Evolutionary conservation across 345 rosid genomes (phyloP), one percentile per base, ranked within the genome.

Genomic region (Erucastrum elatum): DNA sequence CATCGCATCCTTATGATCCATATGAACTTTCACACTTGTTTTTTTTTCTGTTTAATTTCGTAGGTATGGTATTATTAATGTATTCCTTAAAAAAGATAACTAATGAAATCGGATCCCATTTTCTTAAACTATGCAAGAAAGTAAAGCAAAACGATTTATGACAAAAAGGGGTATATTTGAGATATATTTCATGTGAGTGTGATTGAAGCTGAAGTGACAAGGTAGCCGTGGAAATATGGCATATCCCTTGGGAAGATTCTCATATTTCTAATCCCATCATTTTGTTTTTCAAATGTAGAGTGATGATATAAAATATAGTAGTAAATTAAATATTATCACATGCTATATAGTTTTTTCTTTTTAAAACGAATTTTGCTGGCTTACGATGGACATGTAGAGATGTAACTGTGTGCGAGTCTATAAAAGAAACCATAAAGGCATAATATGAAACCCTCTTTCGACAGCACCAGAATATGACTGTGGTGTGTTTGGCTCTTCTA

Each of bases 201-300:
- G 51, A 76, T 69, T 76, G 80, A 63, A 61, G 80, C 39, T 46
- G 63, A 76, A 76, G 75, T 76, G 74, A 76, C 61, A 76, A 68
- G 64, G 15, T 68, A 31, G 63, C 37, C 5, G 33, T 61, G 73
- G 49, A 33, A 75, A 27, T 29, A 75, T 76, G 41, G 80, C 70
- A 76, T 69, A 76, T 76, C 70, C 75, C n/a, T 69, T 51, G 56
- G 75, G 21, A 69, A 76, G 80, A 76, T 76, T 76, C 80, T 62
- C 33, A 67, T 37, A 58, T 60, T 68, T 60, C 53, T 60, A 61
- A 60, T 60, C 53, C 49, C 37, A n/a, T 68, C 27, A 76, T 12
- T 67, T 6, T 41, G 44, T 37, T 37, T 37, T 37, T 9, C 44
- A 37, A 7, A 37, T 9, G 44, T 37, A 37, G 37, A 34, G 37